phyloP scores from a whole-genome alignment of 805 yeast species.

The Phaffomyces thermotolerans region DNA sequence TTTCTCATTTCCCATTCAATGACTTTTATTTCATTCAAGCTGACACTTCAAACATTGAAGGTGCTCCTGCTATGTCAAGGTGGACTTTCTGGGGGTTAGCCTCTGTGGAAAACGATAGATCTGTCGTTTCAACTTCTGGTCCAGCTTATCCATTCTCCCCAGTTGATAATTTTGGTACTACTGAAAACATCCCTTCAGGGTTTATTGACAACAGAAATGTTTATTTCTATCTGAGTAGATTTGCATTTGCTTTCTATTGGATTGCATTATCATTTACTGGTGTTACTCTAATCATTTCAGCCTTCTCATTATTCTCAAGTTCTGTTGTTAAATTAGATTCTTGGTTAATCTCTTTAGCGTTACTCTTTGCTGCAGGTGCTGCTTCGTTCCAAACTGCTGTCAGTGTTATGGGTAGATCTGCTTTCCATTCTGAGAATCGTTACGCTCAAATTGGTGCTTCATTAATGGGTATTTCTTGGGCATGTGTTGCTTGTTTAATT shows the following conservation, averaged over 20 bases:
- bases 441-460: constrained; percentile 47
- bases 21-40: constrained; percentile 66
- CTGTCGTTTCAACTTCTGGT: constrained; percentile 34
- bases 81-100: constrained; percentile 86
- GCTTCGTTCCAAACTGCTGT: constrained; percentile 72
- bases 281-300: constrained; percentile 47
- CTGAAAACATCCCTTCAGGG: constrained; percentile 41
- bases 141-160: constrained; percentile 77
- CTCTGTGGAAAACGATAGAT: constrained; percentile 29
- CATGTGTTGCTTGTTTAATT: constrained; percentile 48
- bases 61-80: constrained; percentile 47
- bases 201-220: constrained; percentile 49
- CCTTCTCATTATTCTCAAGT: constrained; percentile 50
- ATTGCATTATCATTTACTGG: constrained; percentile 56
- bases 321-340: constrained; percentile 49
- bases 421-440: constrained; percentile 45
- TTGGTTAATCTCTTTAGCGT: constrained; percentile 43
- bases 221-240: constrained; percentile 59
- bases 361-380: constrained; percentile 51
- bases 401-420: constrained; percentile 64
- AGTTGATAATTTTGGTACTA: constrained; percentile 59
- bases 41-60: constrained; percentile 48
- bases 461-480: constrained; percentile 63
- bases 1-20: constrained; percentile 51
- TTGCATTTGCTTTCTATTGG: constrained; percentile 56